Base-by-base conservation (phyloP, 306 rosid species). In the Sphenostylis stenocarpa region DNA sequence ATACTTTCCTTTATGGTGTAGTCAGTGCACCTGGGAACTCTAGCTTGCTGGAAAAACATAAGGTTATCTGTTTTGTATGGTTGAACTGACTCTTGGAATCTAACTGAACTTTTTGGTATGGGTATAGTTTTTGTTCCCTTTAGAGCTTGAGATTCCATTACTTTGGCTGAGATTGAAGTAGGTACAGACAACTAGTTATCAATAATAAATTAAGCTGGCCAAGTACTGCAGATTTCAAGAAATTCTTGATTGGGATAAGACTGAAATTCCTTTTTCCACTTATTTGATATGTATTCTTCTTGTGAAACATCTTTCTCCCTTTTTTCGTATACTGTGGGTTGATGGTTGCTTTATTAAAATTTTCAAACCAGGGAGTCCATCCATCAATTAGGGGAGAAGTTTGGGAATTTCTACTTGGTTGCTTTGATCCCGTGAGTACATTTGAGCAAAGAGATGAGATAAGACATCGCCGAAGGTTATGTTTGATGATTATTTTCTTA, bases 341-440 rank as follows among this genome's bases (percentile, higher is more conserved):
- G 60, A 45, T 57, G 53, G 26, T 44, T 80, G 66, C 76, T 75
- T 38, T 69, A 8, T 60, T 69, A 58, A 52, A 60, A 72, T 52
- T 72, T 6, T 70, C 44, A 47, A 86, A 72, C 67, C 84, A 96
- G 99, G 99, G 99, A 65, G 79, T 96, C 77, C 99, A 96, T 87
- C 99, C 99, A 83, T 82, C 94, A 64, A 92, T 96, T 38, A 91
- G 91, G 86, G 98, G 98, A 82, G 99, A 96, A 88, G 99, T 96
- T 51, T 96, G 99, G 99, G 98, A 96, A 60, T 96, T 96, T 87
- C 86, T 96, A 77, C 97, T 96, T 55, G 99, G 98, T 77, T 96
- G 97, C 81, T 96, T 86, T 75, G 93, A 91, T 68, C 96, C 97
- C 28, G 78, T 31, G 60, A 91, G 97, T 88, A 86, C 98, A 80